A percentile compares a stretch with the other conserved stretches of the same genome.
Conservation (phyloP, 2,329 filamentous ascomycete genomes). For the Aspergillus sp. region DNA sequence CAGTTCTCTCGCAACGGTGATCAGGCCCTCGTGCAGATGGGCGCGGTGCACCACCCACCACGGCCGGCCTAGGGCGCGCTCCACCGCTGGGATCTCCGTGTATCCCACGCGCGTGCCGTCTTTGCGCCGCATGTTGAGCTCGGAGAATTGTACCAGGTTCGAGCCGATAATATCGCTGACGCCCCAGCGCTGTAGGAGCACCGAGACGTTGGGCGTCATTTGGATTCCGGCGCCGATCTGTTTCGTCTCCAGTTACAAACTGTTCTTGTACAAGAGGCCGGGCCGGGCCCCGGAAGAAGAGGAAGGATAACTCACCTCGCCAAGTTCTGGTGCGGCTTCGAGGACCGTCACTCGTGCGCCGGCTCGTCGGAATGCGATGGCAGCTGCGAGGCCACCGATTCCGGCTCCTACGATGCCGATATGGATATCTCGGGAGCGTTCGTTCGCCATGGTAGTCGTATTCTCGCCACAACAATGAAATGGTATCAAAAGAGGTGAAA, state of each 20-base stretch:
- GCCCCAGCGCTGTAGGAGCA: conserved; percentile 34
- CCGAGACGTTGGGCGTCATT: conserved; percentile 36
- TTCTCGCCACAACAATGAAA: too few relatives aligned
- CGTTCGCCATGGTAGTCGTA: too few relatives aligned
- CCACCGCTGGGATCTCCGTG: conserved; percentile 11
- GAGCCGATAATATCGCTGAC: conserved; percentile 28
- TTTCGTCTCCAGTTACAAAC: background rate
- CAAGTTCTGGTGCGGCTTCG: conserved; percentile 34
- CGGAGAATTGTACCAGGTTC: background rate
- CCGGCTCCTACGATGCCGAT: conserved; percentile 32
- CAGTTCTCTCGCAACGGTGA: conserved; percentile 30
- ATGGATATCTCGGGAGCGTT: background rate
- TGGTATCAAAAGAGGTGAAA: too few relatives aligned
- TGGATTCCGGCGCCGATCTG: conserved; percentile 31
- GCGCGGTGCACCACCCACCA: conserved; percentile 45
- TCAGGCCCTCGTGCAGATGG: conserved; percentile 39
- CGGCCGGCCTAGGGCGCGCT: conserved; percentile 12
- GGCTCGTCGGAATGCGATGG: conserved; percentile 35
- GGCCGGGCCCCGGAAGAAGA: too few relatives aligned
- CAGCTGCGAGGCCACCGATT: conserved; percentile 37
- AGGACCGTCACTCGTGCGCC: conserved; percentile 36
- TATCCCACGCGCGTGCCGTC: conserved; percentile 33
- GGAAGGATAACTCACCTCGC: conserved; percentile 25
- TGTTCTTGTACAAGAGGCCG: background rate
- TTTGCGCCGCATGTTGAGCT: conserved; percentile 29